Evolutionary conservation across 2,329 filamentous ascomycete genomes (phyloP).

Genomic region (Hysterium pulicare): DNA sequence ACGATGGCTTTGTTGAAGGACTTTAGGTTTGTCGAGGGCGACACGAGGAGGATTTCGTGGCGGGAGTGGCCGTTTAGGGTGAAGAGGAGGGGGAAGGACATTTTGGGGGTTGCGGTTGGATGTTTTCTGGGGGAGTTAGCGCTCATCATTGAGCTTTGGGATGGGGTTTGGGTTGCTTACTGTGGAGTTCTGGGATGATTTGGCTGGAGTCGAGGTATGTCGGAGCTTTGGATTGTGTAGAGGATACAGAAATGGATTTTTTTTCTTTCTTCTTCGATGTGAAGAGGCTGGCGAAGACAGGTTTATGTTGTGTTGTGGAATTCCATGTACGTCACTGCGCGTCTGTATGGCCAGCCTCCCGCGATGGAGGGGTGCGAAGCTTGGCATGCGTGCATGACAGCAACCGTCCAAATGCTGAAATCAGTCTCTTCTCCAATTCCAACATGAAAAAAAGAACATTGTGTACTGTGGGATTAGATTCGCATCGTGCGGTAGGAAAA

Average conservation of each 20-base stretch:
- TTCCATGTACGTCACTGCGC: slow-evolving; percentile 3
- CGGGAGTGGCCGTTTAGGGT: slow-evolving; percentile 30
- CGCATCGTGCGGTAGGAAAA: no score
- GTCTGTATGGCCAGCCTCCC: not conserved
- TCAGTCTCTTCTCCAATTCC: no score
- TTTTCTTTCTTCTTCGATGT: not conserved
- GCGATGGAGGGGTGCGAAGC: no score
- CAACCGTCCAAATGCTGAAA: no score
- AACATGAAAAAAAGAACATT: no score
- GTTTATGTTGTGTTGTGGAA: slow-evolving; percentile 1
- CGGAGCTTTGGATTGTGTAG: not conserved
- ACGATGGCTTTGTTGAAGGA: slow-evolving; percentile 11
- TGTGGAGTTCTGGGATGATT: not conserved
- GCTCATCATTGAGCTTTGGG: not conserved
- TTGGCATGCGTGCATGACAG: no score
- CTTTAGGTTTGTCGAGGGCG: slow-evolving; percentile 3
- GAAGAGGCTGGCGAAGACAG: not conserved
- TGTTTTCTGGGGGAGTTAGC: not conserved
- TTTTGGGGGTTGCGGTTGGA: no score
- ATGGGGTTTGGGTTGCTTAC: not conserved
- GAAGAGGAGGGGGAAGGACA: slow-evolving; percentile 32
- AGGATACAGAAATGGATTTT: not conserved
- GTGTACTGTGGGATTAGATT: no score
- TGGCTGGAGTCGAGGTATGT: not conserved
- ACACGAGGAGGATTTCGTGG: slow-evolving; percentile 28